A percentile compares a stretch with the other conserved stretches of the same genome.
Evolutionary conservation across 2,329 filamentous ascomycete species (phyloP).

Genomic region (Fusarium sp.): DNA sequence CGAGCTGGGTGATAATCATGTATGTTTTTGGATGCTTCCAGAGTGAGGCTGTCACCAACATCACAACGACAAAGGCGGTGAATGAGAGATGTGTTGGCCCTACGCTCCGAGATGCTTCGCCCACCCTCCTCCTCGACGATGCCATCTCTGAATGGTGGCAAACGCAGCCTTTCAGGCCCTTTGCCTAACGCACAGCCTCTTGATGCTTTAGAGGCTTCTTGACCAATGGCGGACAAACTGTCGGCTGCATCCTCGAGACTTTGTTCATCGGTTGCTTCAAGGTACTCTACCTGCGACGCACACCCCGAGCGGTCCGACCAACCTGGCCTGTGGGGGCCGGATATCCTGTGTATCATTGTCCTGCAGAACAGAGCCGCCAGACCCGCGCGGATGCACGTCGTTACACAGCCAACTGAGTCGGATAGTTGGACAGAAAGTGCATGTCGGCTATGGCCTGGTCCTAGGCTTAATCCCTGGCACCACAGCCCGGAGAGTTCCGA

Average conservation of each 20-base stretch:
- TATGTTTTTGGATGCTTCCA: background rate
- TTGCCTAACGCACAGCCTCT: conserved; percentile 14
- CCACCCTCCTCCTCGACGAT: background rate
- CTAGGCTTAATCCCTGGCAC: background rate
- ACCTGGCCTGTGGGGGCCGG: background rate
- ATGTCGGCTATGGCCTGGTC: background rate
- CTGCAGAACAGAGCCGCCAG: conserved; percentile 8
- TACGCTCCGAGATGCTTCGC: background rate
- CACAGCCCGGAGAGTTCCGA: background rate
- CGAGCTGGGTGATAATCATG: background rate
- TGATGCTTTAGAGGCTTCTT: background rate
- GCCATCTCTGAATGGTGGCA: conserved; percentile 7
- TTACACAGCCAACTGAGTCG: conserved; percentile 5
- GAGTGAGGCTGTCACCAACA: conserved; percentile 4
- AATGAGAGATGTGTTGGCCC: background rate
- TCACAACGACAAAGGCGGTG: conserved; percentile 19
- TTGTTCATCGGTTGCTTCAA: background rate
- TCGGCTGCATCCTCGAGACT: conserved; percentile 4
- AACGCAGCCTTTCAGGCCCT: background rate
- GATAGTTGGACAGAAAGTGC: background rate
- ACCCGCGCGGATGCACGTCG: background rate
- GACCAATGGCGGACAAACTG: background rate
- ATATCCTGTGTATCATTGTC: background rate
- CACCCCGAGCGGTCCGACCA: background rate
- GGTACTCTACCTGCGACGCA: conserved; percentile 3